These are phyloP conservation scores for Solanum aculeatissimum DNA, from an alignment of 305 asterid genomes.

Conservation along the genomic window DNA sequence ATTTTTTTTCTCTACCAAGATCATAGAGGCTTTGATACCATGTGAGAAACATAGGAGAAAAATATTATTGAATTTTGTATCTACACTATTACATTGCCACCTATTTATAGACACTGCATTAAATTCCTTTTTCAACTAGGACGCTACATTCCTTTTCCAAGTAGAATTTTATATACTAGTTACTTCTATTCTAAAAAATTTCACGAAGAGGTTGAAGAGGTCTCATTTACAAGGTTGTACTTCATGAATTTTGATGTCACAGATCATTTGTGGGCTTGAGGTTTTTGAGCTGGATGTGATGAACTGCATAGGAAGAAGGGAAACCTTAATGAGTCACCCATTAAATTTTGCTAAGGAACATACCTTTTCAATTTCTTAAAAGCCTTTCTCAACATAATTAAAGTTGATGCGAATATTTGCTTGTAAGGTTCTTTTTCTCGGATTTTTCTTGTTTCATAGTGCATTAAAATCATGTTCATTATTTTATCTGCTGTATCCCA, in stretches of 20 bases:
- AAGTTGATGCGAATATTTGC: neutral
- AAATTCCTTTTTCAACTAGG: neutral
- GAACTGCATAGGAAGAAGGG: neutral
- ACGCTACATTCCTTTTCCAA: neutral
- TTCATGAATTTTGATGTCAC: neutral
- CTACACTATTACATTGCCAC: neutral
- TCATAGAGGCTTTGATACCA: neutral
- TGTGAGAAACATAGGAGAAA: neutral
- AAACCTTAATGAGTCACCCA: neutral
- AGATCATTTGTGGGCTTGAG: neutral
- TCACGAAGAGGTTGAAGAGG: neutral
- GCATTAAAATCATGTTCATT: neutral
- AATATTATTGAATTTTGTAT: neutral
- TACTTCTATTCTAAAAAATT: neutral
- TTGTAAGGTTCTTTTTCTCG: neutral
- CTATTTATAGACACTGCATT: neutral
- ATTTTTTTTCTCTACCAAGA: neutral
- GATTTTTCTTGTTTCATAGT: neutral
- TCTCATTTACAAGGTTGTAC: neutral
- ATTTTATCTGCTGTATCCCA: neutral
- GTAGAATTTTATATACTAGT: neutral
- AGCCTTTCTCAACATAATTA: neutral
- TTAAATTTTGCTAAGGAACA: neutral
- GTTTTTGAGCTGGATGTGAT: neutral
- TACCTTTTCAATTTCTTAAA: neutral